These are phyloP conservation scores for Pyronema omphalodes DNA, from an alignment of 495 filamentous ascomycete genomes.

Conservation along the genomic window DNA sequence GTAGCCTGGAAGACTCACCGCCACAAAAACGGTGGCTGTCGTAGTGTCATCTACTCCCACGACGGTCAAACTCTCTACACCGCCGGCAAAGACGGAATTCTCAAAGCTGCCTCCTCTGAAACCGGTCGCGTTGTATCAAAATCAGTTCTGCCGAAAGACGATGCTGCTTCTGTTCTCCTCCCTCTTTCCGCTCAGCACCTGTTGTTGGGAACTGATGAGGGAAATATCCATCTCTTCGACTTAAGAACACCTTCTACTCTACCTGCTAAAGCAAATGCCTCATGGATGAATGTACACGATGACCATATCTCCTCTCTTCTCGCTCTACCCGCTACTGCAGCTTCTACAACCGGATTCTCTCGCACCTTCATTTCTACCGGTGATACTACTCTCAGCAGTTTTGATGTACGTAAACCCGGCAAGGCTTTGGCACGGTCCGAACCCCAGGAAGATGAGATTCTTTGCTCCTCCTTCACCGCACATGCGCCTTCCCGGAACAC, in stretches of 20 bases:
- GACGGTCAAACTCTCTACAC: conserved; percentile 69
- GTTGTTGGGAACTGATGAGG: conserved; percentile 76
- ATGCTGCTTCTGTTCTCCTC: conserved; percentile 60
- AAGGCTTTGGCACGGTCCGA: conserved; percentile 72
- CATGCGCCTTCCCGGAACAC: conserved; percentile 40
- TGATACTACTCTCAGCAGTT: conserved; percentile 71
- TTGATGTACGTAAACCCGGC: conserved; percentile 48
- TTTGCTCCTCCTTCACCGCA: conserved; percentile 56
- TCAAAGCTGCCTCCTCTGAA: conserved; percentile 66
- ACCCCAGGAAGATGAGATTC: conserved; percentile 82
- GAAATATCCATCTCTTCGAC: conserved; percentile 77
- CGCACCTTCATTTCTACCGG: conserved; percentile 91
- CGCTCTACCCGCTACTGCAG: conserved; percentile 55
- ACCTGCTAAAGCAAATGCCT: conserved; percentile 25
- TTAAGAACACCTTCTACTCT: conserved; percentile 48
- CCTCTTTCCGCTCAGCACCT: conserved; percentile 71
- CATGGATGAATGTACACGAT: conserved; percentile 51
- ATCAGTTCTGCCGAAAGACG: conserved; percentile 36
- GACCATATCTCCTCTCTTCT: conserved; percentile 87
- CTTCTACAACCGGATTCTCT: conserved; percentile 64
- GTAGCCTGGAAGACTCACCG: conserved; percentile 57
- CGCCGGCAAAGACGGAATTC: conserved; percentile 70
- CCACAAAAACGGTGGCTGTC: conserved; percentile 73
- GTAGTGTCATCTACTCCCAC: conserved; percentile 52
- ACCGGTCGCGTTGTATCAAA: conserved; percentile 73